Percentiles rank a stretch among this genome's conserved stretches.
Evolutionary conservation across 352 stramenopile species (phyloP).

Genomic region (Pythium phragmitis): DNA sequence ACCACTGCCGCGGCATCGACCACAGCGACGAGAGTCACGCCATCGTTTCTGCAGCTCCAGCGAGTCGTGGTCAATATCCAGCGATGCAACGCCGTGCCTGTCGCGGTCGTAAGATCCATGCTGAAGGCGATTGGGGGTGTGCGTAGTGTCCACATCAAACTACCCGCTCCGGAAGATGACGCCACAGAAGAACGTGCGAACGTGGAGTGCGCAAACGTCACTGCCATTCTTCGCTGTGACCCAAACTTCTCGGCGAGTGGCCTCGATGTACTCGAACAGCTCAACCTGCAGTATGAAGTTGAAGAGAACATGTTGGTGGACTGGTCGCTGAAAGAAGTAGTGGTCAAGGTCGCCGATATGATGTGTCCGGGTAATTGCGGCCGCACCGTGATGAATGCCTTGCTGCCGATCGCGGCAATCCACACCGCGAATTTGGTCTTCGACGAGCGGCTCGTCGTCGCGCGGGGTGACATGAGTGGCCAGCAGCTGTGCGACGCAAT

Average conservation of each 20-base stretch:
- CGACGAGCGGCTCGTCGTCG: constrained; percentile 52
- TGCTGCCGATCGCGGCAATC: constrained; percentile 43
- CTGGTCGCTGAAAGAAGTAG: constrained; percentile 65
- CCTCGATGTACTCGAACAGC: constrained; percentile 31
- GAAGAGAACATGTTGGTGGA: constrained; percentile 35
- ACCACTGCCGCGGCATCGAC: background rate
- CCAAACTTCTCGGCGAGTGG: constrained; percentile 29
- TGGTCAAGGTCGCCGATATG: constrained; percentile 69
- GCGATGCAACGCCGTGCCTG: background rate
- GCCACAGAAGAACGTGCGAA: background rate
- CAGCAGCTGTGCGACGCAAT: constrained; percentile 43
- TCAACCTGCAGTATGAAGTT: constrained; percentile 34
- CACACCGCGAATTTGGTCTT: constrained; percentile 57
- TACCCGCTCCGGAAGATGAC: background rate
- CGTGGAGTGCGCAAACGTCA: background rate
- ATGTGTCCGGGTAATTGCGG: constrained; percentile 83
- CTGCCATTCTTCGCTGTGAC: constrained; percentile 36
- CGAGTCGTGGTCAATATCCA: constrained; percentile 2
- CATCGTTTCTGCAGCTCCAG: constrained; percentile 8
- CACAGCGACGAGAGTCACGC: background rate
- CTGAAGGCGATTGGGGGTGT: constrained; percentile 37
- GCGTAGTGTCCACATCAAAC: constrained; percentile 44
- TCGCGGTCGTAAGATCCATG: constrained; percentile 27
- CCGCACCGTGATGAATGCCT: constrained; percentile 62
- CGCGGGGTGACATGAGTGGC: constrained; percentile 47